Percentiles rank a stretch among this genome's conserved stretches.
Evolutionary conservation across 768 basidiomycete genomes (phyloP).

Genomic region (Gloeopeniophorella convolvens): DNA sequence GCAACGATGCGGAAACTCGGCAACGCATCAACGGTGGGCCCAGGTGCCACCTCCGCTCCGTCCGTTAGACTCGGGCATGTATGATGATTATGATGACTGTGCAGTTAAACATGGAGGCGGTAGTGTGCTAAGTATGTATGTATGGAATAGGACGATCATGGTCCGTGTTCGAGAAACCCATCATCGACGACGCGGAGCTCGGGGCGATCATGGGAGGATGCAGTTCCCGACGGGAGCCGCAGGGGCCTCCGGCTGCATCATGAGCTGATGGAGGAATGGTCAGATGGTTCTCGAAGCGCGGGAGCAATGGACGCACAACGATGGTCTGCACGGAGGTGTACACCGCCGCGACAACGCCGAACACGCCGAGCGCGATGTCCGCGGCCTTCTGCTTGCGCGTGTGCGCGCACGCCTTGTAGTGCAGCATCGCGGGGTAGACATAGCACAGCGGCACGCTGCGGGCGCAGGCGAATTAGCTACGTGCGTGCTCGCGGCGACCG

Average conservation of each 20-base stretch:
- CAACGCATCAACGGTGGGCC: no score
- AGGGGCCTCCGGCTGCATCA: constrained; percentile 9
- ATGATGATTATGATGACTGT: no score
- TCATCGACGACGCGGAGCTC: no score
- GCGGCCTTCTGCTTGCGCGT: constrained; percentile 57
- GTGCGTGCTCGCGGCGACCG: no score
- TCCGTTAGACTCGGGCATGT: no score
- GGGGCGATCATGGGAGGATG: no score
- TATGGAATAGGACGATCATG: no score
- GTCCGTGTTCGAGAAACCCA: no score
- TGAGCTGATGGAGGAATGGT: constrained; percentile 9
- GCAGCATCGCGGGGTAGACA: constrained; percentile 90
- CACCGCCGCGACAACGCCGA: constrained; percentile 62
- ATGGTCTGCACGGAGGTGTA: constrained; percentile 83
- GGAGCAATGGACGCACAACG: constrained; percentile 36
- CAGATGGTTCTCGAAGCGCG: background rate
- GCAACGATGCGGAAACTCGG: no score
- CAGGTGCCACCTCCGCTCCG: no score
- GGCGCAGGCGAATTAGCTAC: background rate
- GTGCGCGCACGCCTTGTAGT: constrained; percentile 78
- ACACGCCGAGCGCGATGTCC: constrained; percentile 69
- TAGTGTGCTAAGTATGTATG: no score
- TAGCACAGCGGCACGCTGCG: constrained; percentile 86
- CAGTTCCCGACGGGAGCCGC: constrained; percentile 14
- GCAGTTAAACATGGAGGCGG: no score